phyloP scores from a whole-genome alignment of 2,329 filamentous ascomycete species.

The Calonectria fujianensis region DNA sequence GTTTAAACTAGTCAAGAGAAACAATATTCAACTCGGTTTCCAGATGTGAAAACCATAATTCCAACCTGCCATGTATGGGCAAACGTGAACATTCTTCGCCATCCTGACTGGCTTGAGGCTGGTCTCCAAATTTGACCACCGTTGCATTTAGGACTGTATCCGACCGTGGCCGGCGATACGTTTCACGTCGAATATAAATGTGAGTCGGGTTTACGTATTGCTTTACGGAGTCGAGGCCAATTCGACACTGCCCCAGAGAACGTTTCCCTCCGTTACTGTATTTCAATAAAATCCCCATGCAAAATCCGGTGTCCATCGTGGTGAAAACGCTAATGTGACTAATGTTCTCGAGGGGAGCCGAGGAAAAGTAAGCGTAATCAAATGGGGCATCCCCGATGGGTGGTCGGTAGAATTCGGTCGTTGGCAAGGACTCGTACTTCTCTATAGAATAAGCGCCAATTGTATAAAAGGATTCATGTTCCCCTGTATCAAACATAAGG shows the following conservation, averaged over 20 bases:
- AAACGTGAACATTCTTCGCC: neutral
- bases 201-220: neutral
- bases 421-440: neutral
- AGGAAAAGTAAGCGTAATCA: neutral
- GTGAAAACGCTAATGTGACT: neutral
- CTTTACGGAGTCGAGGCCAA: neutral
- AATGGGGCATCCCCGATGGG: neutral
- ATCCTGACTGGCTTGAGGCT: neutral
- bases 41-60: neutral
- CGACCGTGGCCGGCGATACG: neutral
- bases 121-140: neutral
- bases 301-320: neutral
- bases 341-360: neutral
- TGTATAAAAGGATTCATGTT: neutral
- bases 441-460: neutral
- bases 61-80: neutral
- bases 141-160: neutral
- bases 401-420: neutral
- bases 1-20: neutral
- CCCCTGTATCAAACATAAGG: neutral
- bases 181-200: neutral
- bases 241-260: neutral
- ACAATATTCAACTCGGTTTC: neutral
- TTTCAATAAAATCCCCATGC: neutral
- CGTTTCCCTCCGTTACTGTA: neutral